Percentiles rank a stretch among this genome's conserved stretches.
Conservation (phyloP, 2,329 filamentous ascomycete species). For the Fusarium palustre region DNA sequence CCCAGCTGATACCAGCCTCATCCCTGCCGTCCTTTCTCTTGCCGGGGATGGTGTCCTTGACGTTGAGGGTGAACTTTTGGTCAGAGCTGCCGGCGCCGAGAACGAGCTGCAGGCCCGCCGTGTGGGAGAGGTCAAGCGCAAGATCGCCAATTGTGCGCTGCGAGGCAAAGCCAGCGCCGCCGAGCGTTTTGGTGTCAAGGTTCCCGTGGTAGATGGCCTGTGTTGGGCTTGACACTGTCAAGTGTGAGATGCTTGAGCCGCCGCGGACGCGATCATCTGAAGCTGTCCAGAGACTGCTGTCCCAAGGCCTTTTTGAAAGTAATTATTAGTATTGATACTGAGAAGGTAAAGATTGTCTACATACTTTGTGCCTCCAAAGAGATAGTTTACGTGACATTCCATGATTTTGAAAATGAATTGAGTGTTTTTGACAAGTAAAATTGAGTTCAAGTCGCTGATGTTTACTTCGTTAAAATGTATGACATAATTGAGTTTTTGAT, state of each 20-base stretch:
- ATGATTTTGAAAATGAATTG: constrained; percentile 19
- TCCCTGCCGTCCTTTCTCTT: constrained; percentile 74
- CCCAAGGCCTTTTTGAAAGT: constrained; percentile 66
- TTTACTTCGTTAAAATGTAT: constrained; percentile 6
- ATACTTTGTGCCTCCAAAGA: constrained; percentile 58
- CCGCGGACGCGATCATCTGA: constrained; percentile 83
- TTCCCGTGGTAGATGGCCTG: constrained; percentile 73
- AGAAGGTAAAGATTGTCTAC: neutral
- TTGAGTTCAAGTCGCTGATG: neutral
- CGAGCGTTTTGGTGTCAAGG: constrained; percentile 79
- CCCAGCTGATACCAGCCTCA: constrained; percentile 78
- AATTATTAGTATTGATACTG: constrained; percentile 14
- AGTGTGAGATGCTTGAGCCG: constrained; percentile 70
- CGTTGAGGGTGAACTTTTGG: constrained; percentile 77
- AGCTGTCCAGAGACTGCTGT: constrained; percentile 70
- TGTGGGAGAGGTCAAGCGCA: constrained; percentile 72
- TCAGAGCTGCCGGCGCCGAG: constrained; percentile 64
- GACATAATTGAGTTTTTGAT: constrained; percentile 27
- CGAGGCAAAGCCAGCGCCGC: constrained; percentile 84
- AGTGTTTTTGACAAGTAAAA: neutral
- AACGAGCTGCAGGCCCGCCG: constrained; percentile 70
- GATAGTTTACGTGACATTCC: constrained; percentile 46
- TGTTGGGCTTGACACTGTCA: constrained; percentile 52
- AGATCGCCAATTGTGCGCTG: constrained; percentile 74
- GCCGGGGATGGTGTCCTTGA: constrained; percentile 76